Base-by-base conservation (phyloP, 2,329 filamentous ascomycete species). In the Sporothrix luriei region DNA sequence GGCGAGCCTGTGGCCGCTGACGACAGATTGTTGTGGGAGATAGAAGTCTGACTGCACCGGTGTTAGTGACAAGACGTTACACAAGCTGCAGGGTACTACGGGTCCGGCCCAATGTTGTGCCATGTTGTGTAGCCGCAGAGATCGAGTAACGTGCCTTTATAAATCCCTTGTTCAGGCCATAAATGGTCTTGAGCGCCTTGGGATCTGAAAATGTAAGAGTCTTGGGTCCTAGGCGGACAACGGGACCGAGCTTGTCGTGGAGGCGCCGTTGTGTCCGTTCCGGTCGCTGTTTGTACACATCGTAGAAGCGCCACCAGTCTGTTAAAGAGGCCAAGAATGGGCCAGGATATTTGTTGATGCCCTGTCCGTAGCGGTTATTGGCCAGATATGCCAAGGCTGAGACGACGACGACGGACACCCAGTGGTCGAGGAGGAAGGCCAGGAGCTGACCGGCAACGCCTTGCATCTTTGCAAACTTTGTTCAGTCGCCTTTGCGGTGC, bases 91-190 rank as follows among this genome's bases (percentile, higher is more conserved):
- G 38, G 38, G n/a, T n/a, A n/a, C n/a, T n/a, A n/a, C n/a, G 9
- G 38, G 5, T 33, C 7, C 33, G 33, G 33, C 33, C 33, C 33
- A 33, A 33, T 33, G 33, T 33, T 6, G 33, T 7, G 2, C 9
- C 33, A 46, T 46, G 57, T 1, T 62, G 57, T 62, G 57, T 62
- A 62, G 38, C 57, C 55, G 11, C 26, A 40, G 3, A 46, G 40
- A 13, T 48, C 16, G 26, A 6, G 24, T 49, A 46, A 72, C 78
- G 62, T 78, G 91, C 91, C 86, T 95, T 95, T 62, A 86, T 80
- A 74, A 93, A 91, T 0, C 91, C 91, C 78, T 94, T 94, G 77
- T 94, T 94, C 55, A 94, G 79, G 0, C 91, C 91, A 77, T 95
- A 96, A 57, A 95, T 94, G 13, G 82, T 81, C 79, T 91, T 91